phyloP scores from a whole-genome alignment of 2,329 filamentous ascomycete species.

The Claviceps sp. region DNA sequence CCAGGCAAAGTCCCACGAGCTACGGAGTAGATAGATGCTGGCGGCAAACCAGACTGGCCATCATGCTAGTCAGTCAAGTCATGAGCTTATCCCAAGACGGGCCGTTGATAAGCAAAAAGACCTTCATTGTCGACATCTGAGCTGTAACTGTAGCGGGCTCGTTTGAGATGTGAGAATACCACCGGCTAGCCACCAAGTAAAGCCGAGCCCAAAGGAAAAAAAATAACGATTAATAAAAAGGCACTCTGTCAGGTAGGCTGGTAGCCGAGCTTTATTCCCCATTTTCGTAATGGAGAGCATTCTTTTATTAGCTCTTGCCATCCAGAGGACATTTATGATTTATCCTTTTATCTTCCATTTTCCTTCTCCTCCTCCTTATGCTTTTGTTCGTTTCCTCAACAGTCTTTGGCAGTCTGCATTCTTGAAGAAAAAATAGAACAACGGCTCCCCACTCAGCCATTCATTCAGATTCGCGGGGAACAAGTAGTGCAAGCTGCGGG shows the following conservation, averaged over 20 bases:
- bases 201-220: background rate
- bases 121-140: slow-evolving; percentile 6
- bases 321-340: slow-evolving; percentile 1
- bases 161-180: slow-evolving; percentile 5
- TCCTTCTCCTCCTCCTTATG: background rate
- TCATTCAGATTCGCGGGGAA: background rate
- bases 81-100: slow-evolving; percentile 11
- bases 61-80: slow-evolving; percentile 5
- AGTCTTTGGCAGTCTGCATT: background rate
- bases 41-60: slow-evolving; percentile 3
- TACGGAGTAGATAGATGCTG: slow-evolving; percentile 2
- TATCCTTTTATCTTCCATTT: background rate
- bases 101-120: slow-evolving; percentile 2
- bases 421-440: background rate
- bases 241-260: background rate
- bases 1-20: slow-evolving; percentile 4
- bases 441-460: background rate
- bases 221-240: background rate
- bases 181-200: background rate
- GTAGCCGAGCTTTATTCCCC: slow-evolving; percentile 3
- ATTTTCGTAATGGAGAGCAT: slow-evolving; percentile 2
- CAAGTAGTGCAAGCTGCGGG: slow-evolving; percentile 2
- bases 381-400: background rate
- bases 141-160: slow-evolving; percentile 1
- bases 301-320: slow-evolving; percentile 6